Evolutionary conservation across 225 moss, liverwort and hornwort genomes (phyloP).

Genomic region (Thuidium tamariscinum): DNA sequence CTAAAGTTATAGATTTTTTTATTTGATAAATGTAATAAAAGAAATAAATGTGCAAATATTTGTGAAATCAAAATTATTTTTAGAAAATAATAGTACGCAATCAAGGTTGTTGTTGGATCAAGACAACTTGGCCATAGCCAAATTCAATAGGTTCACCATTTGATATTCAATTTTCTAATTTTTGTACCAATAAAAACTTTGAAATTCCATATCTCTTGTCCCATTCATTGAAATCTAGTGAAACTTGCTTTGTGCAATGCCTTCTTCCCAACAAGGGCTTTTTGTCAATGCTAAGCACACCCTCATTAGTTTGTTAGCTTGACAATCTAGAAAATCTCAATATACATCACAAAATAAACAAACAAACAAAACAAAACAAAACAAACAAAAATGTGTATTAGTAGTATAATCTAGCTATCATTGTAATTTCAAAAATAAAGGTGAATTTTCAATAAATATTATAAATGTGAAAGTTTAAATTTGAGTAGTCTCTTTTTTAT

Average conservation of each 20-base stretch:
- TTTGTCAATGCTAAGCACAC: fast-evolving
- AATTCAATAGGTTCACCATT: not conserved
- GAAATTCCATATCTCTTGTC: not conserved
- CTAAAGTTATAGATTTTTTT: not conserved
- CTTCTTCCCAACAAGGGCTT: fast-evolving
- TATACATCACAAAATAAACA: too few relatives aligned
- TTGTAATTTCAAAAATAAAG: too few relatives aligned
- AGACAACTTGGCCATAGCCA: not conserved
- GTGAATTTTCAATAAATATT: too few relatives aligned
- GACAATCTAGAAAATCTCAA: fast-evolving
- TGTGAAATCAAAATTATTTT: not conserved
- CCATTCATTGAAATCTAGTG: fast-evolving
- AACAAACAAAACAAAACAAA: not conserved
- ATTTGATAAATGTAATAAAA: not conserved
- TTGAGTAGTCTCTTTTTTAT: too few relatives aligned
- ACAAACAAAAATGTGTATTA: too few relatives aligned
- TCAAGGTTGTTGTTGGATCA: not conserved
- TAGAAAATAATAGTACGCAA: not conserved
- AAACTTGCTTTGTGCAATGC: fast-evolving
- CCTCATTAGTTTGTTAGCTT: fast-evolving
- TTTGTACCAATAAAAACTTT: not conserved
- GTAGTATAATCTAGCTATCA: too few relatives aligned
- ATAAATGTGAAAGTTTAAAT: too few relatives aligned
- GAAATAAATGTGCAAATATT: fast-evolving
- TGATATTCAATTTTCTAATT: not conserved